Base-by-base conservation (phyloP, 2,329 filamentous ascomycete species). In the Stachybotrys echinatus region DNA sequence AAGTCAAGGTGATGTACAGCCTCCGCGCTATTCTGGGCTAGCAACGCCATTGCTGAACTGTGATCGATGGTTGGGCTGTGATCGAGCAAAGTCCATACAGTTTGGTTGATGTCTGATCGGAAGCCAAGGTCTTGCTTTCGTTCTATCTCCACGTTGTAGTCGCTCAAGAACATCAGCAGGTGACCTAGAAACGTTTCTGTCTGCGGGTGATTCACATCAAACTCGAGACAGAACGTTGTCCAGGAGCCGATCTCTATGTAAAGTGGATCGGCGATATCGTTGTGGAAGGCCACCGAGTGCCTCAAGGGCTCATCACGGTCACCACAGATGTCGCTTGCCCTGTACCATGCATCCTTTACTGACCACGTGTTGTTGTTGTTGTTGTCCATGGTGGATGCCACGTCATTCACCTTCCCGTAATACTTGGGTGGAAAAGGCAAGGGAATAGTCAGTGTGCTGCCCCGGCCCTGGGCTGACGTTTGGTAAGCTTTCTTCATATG, bases 71-170 rank as follows among this genome's bases (percentile, higher is more conserved):
- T 23, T 3, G 40, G 42, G 1, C 58, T 53, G 22, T 64, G 58
- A 23, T 70, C 63, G 3, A 71, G 45, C 18, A 60, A 54, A 47
- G 61, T 48, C 69, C 65, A 71, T 53, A 68, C 58, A 19, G 54
- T 55, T 6, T 55, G 50, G 12, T 51, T 50, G 20, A 44, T 48
- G 14, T 53, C 53, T 2, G 61, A 60, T 17, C 62, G 61, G 22
- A 74, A 61, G 2, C 58, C 58, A 49, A 88, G 80, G 1, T 66
- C 58, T 8, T 67, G 37, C 31, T 60, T 19, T 65, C 60, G 31
- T 27, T 74, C 61, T 17, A 85, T 69, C 0, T 69, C 61, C 45
- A 96, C 75, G 52, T 95, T 95, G 69, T 87, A 87, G 54, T 95
- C 88, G 12, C 74, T 70, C 1, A 96, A 72, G 1, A 80, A 79